Percentiles rank a stretch among this genome's conserved stretches.
Conservation (phyloP, 192 early-diverging fungal species). For the Coemansia sp. region DNA sequence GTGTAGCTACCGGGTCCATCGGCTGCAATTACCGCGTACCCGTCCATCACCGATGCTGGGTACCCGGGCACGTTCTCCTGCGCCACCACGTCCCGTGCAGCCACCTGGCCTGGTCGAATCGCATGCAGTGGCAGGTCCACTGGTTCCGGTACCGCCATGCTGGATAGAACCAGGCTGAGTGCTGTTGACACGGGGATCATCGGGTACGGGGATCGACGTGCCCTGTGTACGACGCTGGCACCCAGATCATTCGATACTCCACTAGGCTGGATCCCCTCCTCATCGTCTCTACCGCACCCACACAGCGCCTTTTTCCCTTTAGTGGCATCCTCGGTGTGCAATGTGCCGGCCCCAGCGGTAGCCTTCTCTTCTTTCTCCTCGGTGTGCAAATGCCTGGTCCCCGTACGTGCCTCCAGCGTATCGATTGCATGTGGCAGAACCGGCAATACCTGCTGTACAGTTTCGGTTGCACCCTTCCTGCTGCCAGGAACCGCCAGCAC, state of each 20-base stretch:
- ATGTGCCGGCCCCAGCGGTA: too few relatives aligned
- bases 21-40: slow-evolving; percentile 84
- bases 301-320: slow-evolving; percentile 19
- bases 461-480: slow-evolving; percentile 82
- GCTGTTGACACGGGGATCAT: slow-evolving; percentile 75
- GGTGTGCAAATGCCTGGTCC: slow-evolving; percentile 14
- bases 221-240: slow-evolving; percentile 60
- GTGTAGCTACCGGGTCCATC: slow-evolving; percentile 82
- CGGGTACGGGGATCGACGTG: slow-evolving; percentile 81
- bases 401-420: slow-evolving; percentile 21
- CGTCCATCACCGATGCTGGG: slow-evolving; percentile 88
- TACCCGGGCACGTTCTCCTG: slow-evolving; percentile 80
- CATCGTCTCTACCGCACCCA: slow-evolving; percentile 33
- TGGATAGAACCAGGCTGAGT: slow-evolving; percentile 53
- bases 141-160: slow-evolving; percentile 27
- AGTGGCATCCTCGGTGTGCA: too few relatives aligned
- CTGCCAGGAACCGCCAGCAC: slow-evolving; percentile 90
- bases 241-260: slow-evolving; percentile 12
- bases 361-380: not conserved
- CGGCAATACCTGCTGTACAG: slow-evolving; percentile 67
- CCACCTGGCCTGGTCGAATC: slow-evolving; percentile 57
- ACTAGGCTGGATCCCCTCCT: too few relatives aligned
- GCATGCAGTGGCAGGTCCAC: slow-evolving; percentile 22
- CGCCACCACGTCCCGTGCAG: slow-evolving; percentile 76
- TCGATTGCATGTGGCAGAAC: slow-evolving; percentile 86